These are phyloP conservation scores for Penicillium corylophilum DNA, from an alignment of 2,329 filamentous ascomycete genomes.

Conservation along the genomic window DNA sequence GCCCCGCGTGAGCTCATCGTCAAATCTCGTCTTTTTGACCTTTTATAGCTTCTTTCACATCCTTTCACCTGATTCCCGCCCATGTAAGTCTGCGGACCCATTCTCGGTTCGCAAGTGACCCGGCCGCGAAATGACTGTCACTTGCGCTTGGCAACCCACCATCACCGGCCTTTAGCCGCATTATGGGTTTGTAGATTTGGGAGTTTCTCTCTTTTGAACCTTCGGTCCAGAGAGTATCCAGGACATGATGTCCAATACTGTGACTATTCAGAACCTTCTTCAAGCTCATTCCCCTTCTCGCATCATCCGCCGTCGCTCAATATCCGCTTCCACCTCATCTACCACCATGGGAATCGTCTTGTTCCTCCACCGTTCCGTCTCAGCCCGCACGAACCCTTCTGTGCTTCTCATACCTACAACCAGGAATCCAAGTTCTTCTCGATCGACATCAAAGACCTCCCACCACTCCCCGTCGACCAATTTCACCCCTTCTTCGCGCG, in stretches of 20 bases:
- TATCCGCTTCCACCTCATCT: conserved; percentile 58
- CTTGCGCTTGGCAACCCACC: neutral
- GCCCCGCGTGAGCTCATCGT: conserved; percentile 24
- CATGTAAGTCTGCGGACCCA: neutral
- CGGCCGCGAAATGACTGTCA: neutral
- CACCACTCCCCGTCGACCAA: conserved; percentile 89
- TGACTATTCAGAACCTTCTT: neutral
- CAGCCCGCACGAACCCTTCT: conserved; percentile 64
- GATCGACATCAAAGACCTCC: conserved; percentile 95
- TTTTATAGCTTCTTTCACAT: neutral
- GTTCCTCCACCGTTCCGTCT: conserved; percentile 57
- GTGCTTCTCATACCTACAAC: conserved; percentile 83
- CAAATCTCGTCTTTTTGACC: neutral
- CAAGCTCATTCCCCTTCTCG: conserved; percentile 39
- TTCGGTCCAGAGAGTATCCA: neutral
- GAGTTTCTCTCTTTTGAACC: neutral
- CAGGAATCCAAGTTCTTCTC: conserved; percentile 90
- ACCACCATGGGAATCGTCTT: conserved; percentile 59
- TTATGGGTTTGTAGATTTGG: neutral
- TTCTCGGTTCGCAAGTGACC: neutral
- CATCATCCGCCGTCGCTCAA: conserved; percentile 53
- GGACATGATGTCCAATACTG: neutral
- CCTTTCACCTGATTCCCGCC: neutral
- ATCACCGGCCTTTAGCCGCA: neutral
- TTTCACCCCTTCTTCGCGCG: conserved; percentile 71